Percentiles rank a stretch among this genome's conserved stretches.
Conservation (phyloP, 192 early-diverging fungal genomes). For the Haplosporangium gracile region DNA sequence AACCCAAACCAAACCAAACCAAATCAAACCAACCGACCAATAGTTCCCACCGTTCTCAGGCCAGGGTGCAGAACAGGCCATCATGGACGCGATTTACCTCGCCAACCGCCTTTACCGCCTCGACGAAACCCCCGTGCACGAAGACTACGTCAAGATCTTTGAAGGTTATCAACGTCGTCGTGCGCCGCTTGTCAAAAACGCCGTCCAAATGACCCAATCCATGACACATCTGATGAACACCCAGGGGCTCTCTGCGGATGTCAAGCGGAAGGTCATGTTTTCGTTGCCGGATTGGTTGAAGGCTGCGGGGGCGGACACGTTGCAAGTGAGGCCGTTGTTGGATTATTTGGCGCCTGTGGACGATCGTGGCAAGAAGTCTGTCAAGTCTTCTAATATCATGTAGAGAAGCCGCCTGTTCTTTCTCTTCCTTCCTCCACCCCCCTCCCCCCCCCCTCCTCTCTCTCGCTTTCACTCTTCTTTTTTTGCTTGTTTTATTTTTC, state of each 20-base stretch:
- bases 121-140: constrained; percentile 7
- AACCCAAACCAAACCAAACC: too few relatives aligned
- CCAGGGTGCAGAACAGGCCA: constrained; percentile 47
- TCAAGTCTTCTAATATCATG: background rate
- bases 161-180: constrained; percentile 17
- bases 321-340: constrained; percentile 35
- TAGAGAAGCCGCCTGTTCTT: background rate
- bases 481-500: background rate
- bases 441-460: too few relatives aligned
- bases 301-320: constrained; percentile 16
- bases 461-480: background rate
- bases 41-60: constrained; percentile 47
- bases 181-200: constrained; percentile 20
- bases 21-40: background rate
- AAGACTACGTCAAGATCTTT: constrained; percentile 23
- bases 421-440: background rate
- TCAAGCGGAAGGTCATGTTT: constrained; percentile 43
- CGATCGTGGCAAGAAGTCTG: constrained; percentile 27
- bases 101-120: constrained; percentile 37
- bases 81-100: constrained; percentile 37
- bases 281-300: constrained; percentile 30
- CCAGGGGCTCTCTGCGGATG: constrained; percentile 31
- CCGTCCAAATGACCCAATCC: constrained; percentile 11
- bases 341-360: constrained; percentile 32
- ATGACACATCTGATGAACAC: constrained; percentile 46